Evolutionary conservation across 257 asterid species (phyloP), one percentile per base, ranked within the genome.

Genomic region (Coffea canephora): DNA sequence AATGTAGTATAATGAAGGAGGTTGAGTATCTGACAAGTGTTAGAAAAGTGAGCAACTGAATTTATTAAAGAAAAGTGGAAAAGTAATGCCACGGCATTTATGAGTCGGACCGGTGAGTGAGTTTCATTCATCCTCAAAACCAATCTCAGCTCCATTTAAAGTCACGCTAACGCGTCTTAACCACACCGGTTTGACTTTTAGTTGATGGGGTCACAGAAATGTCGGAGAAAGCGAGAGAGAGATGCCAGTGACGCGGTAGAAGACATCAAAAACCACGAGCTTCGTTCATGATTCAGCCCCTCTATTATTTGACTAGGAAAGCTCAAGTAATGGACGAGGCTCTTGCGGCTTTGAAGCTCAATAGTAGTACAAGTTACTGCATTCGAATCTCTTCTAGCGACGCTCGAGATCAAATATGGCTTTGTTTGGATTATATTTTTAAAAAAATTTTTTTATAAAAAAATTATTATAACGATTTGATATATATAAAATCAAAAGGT

Each of bases 81-180:
- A 71, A 70, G 50, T 6, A 43, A 11, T 52, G 3, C 1, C 2
- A 8, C 45, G 77, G 25, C 18, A 73, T 31, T 52, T 27, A 31
- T 52, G 77, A 52, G 23, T 27, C 21, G 43, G 77, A 73, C 76
- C 50, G 3, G 2, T 7, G 23, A 73, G 15, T 31, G n/a, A 74
- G 54, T 74, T 74, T 46, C 50, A 74, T 74, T 46, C 50, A 74
- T 52, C 77, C 77, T 54, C 50, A 23, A 6, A 19, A 31, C 2
- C 21, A 0, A 5, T 0, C n/a, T 2, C 10, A 59, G 66, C 27
- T 31, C 34, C 34, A 31, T 1, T 31, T 31, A 23, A 64, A n/a
- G 5, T 64, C 18, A 57, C 54, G 9, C 59, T 34, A n/a, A 71
- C 75, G 75, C 75, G 75, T 46, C 75, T 45, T 10, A 43, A 7